Base-by-base conservation (phyloP, 805 yeast species). In the Wickerhamomyces xylosicus region DNA sequence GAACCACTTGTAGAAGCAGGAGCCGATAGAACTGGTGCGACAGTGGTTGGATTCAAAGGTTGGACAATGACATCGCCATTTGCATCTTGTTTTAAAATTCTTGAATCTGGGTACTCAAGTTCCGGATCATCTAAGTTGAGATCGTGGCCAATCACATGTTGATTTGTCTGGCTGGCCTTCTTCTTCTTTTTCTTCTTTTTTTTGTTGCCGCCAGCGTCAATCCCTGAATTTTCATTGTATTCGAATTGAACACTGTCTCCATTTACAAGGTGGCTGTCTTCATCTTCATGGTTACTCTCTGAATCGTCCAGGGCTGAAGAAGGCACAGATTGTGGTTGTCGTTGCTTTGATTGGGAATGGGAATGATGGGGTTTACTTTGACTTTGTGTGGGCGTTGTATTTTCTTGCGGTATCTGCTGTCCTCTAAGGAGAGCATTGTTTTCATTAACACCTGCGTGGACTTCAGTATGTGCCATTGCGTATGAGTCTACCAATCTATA, bases 41-140 rank as follows among this genome's bases (percentile, higher is more conserved):
- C 15, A 8, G 33, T 16, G 6, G 18, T 13, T 2, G 39, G 39
- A 8, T 47, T 47, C 37, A 59, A 47, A 27, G 60, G 55, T 48
- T 82, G 81, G 19, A 85, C 86, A 36, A 83, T 72, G 5, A 84
- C 82, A 47, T 81, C 85, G 7, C 94, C 94, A 54, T 83, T 80
- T 4, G 79, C 71, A 3, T 74, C 82, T 47, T 79, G 77, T 47
- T 74, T 79, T 35, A 82, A 76, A 4, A 82, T 77, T 41, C 92
- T 58, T 8, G 87, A 79, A 13, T 72, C 68, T 3, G 92, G 92
- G 51, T 82, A 82, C 14, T 79, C 85, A 28, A 72, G 69, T 31
- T 69, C 65, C 13, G 79, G 74, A 48, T 77, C 66, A 50, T 69
- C 70, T 19, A 77, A 48, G 35, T 74, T 67, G 2, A 74, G 76